Evolutionary conservation across 176 grass and related monocot species (phyloP).

Genomic region (Raddia guianensis): DNA sequence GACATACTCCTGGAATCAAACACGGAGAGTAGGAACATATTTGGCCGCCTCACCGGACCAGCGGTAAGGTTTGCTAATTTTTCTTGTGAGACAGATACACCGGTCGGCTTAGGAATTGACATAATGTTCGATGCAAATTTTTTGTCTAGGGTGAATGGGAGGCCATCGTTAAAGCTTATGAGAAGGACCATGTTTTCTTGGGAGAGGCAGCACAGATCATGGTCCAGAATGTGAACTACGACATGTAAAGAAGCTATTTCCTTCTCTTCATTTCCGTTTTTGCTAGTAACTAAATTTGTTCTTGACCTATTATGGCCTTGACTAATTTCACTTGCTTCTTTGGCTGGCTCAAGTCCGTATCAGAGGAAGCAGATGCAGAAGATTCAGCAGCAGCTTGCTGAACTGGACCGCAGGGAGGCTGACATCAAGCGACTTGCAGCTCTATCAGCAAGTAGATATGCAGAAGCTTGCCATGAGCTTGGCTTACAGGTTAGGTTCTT

Average conservation of each 20-base stretch:
- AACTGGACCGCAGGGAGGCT: slow-evolving; percentile 83
- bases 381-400: slow-evolving; percentile 84
- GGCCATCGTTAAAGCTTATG: slow-evolving; percentile 68
- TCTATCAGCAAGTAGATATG: slow-evolving; percentile 76
- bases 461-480: slow-evolving; percentile 88
- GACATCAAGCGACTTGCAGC: slow-evolving; percentile 83
- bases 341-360: slow-evolving; percentile 63
- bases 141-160: slow-evolving; percentile 84
- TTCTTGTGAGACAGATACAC: background rate
- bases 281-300: background rate
- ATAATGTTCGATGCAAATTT: slow-evolving; percentile 2
- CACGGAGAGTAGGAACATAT: slow-evolving; percentile 84
- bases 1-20: slow-evolving; percentile 71
- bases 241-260: slow-evolving; percentile 64
- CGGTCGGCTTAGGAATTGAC: background rate
- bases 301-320: background rate
- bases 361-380: slow-evolving; percentile 96
- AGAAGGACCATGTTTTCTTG: slow-evolving; percentile 95
- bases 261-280: slow-evolving; percentile 27
- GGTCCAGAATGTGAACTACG: slow-evolving; percentile 98
- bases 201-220: slow-evolving; percentile 91
- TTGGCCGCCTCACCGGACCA: slow-evolving; percentile 86
- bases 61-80: slow-evolving; percentile 50
- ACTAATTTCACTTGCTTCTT: slow-evolving; percentile 15
- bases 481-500: slow-evolving; percentile 65